Evolutionary conservation across 306 rosid genomes (phyloP), one percentile per base, ranked within the genome.

Genomic region (Pyrus pyrifolia): DNA sequence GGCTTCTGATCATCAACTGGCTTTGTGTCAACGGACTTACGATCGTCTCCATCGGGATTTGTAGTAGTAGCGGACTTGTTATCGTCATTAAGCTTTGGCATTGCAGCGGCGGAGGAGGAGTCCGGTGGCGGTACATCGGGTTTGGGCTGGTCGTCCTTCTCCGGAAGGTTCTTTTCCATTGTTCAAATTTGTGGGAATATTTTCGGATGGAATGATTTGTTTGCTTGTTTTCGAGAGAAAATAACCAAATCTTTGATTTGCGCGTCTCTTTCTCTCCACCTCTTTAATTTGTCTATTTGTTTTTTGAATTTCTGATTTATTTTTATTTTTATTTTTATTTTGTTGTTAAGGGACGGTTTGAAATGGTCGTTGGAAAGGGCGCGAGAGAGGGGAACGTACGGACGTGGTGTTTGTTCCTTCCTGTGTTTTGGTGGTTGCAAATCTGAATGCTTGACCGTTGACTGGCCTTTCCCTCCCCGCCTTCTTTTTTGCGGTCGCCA

Each of bases 161-260:
- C 86, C 4, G 46, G 70, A 49, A 70, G 78, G 71, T 84, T 80
- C 42, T 21, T 74, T 85, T 86, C 93, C 89, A 89, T 84, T 67
- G 60, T 79, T 7, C 19, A 49, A 12, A 12, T 42, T 2, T 71
- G 5, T 3, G 81, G 15, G 44, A 63, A n/a, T 62, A 51, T 4
- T 42, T 23, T 42, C 9, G 14, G 72, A 59, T 2, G 15, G 6
- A 22, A n/a, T 14, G 30, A 59, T 23, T 31, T 31, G 35, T 5
- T 58, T 58, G 63, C 27, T 25, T 25, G 27, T 25, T 25, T 25
- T 25, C 27, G 27, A 25, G 27, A 25, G 27, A 2, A 25, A 25
- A 25, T 25, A 25, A 25, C 27, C 27, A 25, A 25, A 25, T 25
- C 27, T 25, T 25, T 25, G 27, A 25, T 25, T 25, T 25, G 27